Base-by-base conservation (phyloP, 192 early-diverging fungal genomes). In the Rhizophlyctis rosea region DNA sequence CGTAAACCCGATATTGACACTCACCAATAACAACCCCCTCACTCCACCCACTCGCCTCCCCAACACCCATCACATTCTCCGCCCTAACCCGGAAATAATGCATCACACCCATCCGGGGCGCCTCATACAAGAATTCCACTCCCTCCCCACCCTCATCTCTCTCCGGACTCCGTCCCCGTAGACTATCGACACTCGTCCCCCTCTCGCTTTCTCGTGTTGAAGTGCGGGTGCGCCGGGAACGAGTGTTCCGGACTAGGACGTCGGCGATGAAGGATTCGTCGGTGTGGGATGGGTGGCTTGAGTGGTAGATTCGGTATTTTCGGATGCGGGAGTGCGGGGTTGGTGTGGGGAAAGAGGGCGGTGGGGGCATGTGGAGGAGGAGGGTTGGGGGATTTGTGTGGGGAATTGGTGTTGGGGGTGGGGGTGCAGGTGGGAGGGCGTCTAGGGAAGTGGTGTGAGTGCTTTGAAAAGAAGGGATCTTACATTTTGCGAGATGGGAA, bases 11-110 rank as follows among this genome's bases (percentile, higher is more conserved):
- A 30, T 14, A 29, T 24, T 23, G 7, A 7, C 24, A 28, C 21
- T 21, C 49, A 76, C 74, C 75, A 31, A 77, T 56, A 5, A 73
- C 18, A 23, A 59, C 35, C 9, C 33, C 34, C 21, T 62, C 35
- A 34, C 53, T 66, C 0, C 59, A 25, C 31, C 68, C 69, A 48
- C 72, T 72, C 14, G 56, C 39, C 4, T 13, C 11, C 2, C 76
- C 58, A 48, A 62, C 61, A 5, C 77, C 77, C 63, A 61, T 64
- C 29, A 39, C 18, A 54, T 79, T 79, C 21, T 69, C 57, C 16
- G 77, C 69, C 3, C 67, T 57, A 21, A 79, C 57, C 54, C 63
- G 67, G 62, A 79, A 79, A 50, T 71, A 76, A 60, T 77, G 73
- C 34, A 44, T 39, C 7, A 64, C 67, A 31, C 49, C 68, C 34